Conservation (phyloP, 345 rosid genomes). For the Arabidopsis suecica region DNA sequence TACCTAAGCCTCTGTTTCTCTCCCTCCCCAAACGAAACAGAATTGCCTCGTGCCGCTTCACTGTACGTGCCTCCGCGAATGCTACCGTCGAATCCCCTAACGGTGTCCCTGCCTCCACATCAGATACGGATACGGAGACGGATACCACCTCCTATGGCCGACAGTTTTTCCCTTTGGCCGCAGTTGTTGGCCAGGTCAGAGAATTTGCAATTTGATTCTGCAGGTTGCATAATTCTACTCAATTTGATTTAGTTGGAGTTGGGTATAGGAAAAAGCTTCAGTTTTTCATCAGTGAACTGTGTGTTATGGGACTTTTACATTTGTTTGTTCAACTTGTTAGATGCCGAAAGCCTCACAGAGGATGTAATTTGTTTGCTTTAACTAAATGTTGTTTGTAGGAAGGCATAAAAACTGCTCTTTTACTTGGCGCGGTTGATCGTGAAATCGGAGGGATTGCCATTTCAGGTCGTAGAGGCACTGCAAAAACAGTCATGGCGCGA, state of each 20-base stretch:
- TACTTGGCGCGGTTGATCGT: slow-evolving; percentile 94
- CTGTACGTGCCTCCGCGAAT: slow-evolving; percentile 42
- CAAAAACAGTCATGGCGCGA: slow-evolving; percentile 95
- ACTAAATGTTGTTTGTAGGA: slow-evolving; percentile 54
- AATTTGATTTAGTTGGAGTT: not conserved
- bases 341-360: not conserved
- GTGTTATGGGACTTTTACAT: not conserved
- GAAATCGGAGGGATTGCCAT: slow-evolving; percentile 94
- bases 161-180: slow-evolving; percentile 86
- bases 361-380: not conserved
- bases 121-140: slow-evolving; percentile 37
- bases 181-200: slow-evolving; percentile 90
- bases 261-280: not conserved
- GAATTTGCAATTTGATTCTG: slow-evolving; percentile 22
- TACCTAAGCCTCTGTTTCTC: slow-evolving; percentile 33
- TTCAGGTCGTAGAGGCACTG: slow-evolving; percentile 90
- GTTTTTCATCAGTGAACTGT: not conserved
- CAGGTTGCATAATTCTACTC: slow-evolving; percentile 5
- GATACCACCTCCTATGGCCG: slow-evolving; percentile 59
- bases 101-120: slow-evolving; percentile 53
- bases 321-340: not conserved
- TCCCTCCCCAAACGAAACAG: slow-evolving; percentile 43
- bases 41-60: slow-evolving; percentile 28
- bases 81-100: slow-evolving; percentile 53
- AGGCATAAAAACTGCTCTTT: slow-evolving; percentile 91